Base-by-base conservation (phyloP, 2,329 filamentous ascomycete species). In the Penicillium sp. region DNA sequence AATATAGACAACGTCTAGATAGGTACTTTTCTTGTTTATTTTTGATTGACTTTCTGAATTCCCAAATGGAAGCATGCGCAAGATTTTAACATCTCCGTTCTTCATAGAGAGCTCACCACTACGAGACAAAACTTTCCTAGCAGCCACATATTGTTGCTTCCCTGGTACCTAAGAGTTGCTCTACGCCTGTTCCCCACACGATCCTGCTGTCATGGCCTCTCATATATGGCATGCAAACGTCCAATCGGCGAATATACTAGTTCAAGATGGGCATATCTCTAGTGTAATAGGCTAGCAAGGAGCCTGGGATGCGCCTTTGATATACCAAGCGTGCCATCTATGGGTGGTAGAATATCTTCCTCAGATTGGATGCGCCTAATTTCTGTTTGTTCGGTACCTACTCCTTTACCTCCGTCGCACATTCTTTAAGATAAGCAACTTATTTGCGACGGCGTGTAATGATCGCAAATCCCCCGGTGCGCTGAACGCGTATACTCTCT, bases 271-370 rank as follows among this genome's bases (percentile, higher is more conserved):
- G 29, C 67, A 64, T 48, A 74, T 82, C 44, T 75, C 75, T 9
- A 71, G 74, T 56, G 57, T 82, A 7, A 80, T 82, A 56, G 77
- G 82, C 66, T 82, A 78, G 78, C 75, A 81, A 66, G 71, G 73
- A 21, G 66, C 59, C 11, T 79, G 73, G 66, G 67, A 68, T 19
- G 70, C 54, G 1, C 73, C 68, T 41, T 63, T 73, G 19, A 67
- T 72, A 31, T 66, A 70, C 41, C 67, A 68, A 63, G 69, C 66
- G 1, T 64, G 60, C 15, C 69, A 64, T 46, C 56, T 70, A 21
- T 44, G 62, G 19, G 56, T 74, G 8, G 58, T 75, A 7, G 65
- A 71, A 47, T 73, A 75, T 58, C 57, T 21, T 21, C 21, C 21
- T 21, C 21, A 2, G 21, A 21, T 21, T 21, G 21, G 21, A 21